Evolutionary conservation across 2,329 filamentous ascomycete species (phyloP).

Genomic region (Exophiala lecanii-corni): DNA sequence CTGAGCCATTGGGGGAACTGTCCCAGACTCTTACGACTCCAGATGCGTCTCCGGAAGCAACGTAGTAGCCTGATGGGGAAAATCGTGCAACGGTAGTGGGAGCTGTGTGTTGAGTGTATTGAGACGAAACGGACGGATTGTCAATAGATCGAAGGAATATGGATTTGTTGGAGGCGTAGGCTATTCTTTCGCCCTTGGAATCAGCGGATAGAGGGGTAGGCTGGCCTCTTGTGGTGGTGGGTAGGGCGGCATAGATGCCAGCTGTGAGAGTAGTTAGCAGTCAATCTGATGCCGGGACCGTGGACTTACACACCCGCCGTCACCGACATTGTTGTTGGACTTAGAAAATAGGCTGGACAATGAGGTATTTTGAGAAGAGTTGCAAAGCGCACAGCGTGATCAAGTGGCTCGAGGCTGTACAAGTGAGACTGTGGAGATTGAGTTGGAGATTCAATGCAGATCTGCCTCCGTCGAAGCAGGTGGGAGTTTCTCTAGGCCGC

Average conservation of each 20-base stretch:
- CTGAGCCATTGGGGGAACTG: slow-evolving; percentile 65
- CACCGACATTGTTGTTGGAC: neutral
- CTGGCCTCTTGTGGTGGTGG: slow-evolving; percentile 76
- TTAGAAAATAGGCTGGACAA: no score
- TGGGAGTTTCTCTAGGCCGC: no score
- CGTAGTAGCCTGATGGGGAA: slow-evolving; percentile 88
- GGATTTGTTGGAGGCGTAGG: slow-evolving; percentile 93
- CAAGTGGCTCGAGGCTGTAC: no score
- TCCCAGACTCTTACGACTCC: slow-evolving; percentile 92
- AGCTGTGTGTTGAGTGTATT: slow-evolving; percentile 88
- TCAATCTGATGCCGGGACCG: neutral
- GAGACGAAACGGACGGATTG: slow-evolving; percentile 73
- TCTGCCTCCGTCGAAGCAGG: no score
- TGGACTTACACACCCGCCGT: neutral
- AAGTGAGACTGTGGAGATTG: no score
- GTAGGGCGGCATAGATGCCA: slow-evolving; percentile 77
- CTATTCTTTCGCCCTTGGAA: slow-evolving; percentile 82
- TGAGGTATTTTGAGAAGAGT: no score
- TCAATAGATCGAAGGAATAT: slow-evolving; percentile 95
- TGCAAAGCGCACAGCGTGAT: no score
- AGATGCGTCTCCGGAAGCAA: slow-evolving; percentile 83
- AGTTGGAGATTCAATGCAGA: no score
- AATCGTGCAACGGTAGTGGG: slow-evolving; percentile 90
- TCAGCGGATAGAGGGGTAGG: slow-evolving; percentile 86
- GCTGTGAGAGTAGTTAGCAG: slow-evolving; percentile 41